Evolutionary conservation across 2,329 filamentous ascomycete species (phyloP), one percentile per base, ranked within the genome.

Genomic region (Didymella keratinophila): DNA sequence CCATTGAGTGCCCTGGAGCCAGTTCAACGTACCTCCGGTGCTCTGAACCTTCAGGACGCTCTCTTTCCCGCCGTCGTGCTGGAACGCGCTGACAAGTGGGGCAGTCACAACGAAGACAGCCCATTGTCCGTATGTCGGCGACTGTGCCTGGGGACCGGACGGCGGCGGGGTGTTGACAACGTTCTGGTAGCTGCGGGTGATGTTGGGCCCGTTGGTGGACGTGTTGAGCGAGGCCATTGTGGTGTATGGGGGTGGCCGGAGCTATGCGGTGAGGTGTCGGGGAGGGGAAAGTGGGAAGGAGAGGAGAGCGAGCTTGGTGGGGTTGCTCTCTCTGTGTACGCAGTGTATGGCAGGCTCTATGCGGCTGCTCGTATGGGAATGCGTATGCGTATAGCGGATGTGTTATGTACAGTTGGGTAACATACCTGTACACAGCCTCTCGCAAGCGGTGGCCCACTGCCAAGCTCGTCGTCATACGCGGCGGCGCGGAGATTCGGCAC

Each of bases 41-140:
- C 84, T 89, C 76, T 98, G 93, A 50, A 99, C 94, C 80, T 97
- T 98, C 67, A 99, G 82, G 1, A 97, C 87, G 77, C 94, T 98
- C 80, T 98, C 94, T 81, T 97, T 98, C 66, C 87, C 89, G 56
- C 86, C 84, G 74, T 95, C 91, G 64, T 84, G 82, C 79, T 97
- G 92, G 78, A 99, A 99, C 59, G 93, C 93, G 80, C 90, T 98
- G 75, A 92, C 85, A 39, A 99, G 86, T 53, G 95, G 95, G 60
- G 94, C 91, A 76, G 95, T 91, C 39, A 99, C 95, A 8, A 91
- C 91, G 80, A 96, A 97, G 61, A 99, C 83, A 20, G 92, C 94
- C 95, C 95, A 99, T 82, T 94, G 91, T 63, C 87, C 93, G 73
- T 91, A 91, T 46, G 93, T 97, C 37, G 91, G 85, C 46, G 93